These are phyloP conservation scores for Neofusicoccum umdonicola DNA, from an alignment of 2,329 filamentous ascomycete genomes.

Conservation along the genomic window DNA sequence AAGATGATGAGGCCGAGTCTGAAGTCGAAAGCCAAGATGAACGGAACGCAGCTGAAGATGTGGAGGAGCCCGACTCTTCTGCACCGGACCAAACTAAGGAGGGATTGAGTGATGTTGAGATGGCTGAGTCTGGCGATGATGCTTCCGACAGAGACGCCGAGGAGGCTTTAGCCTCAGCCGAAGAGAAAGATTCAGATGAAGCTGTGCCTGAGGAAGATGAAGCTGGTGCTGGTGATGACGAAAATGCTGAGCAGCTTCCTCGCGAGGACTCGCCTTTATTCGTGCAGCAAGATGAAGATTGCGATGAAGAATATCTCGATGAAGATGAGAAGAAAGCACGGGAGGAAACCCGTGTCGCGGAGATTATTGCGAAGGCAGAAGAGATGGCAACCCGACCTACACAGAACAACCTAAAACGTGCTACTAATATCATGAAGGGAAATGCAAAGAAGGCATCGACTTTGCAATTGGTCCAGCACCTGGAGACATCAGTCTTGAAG, in stretches of 20 bases:
- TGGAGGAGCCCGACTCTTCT: background rate
- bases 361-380: slow-evolving; percentile 48
- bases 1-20: background rate
- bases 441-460: slow-evolving; percentile 60
- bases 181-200: background rate
- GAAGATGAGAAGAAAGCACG: slow-evolving; percentile 55
- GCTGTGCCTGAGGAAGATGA: too few relatives aligned
- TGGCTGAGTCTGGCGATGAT: background rate
- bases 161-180: background rate
- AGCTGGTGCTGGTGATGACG: background rate
- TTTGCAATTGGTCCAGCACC: slow-evolving; percentile 50
- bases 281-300: slow-evolving; percentile 26
- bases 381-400: slow-evolving; percentile 42
- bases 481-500: slow-evolving; percentile 38
- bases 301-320: slow-evolving; percentile 50
- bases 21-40: background rate
- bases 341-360: slow-evolving; percentile 46
- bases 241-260: background rate
- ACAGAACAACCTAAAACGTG: slow-evolving; percentile 44
- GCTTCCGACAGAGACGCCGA: background rate
- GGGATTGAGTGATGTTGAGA: background rate
- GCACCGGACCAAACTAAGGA: background rate
- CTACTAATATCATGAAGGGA: slow-evolving; percentile 54
- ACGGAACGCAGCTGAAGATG: background rate
- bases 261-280: slow-evolving; percentile 9